These are phyloP conservation scores for Cryptosporidium muris DNA, from an alignment of 169 alveolate species.

Conservation along the genomic window DNA sequence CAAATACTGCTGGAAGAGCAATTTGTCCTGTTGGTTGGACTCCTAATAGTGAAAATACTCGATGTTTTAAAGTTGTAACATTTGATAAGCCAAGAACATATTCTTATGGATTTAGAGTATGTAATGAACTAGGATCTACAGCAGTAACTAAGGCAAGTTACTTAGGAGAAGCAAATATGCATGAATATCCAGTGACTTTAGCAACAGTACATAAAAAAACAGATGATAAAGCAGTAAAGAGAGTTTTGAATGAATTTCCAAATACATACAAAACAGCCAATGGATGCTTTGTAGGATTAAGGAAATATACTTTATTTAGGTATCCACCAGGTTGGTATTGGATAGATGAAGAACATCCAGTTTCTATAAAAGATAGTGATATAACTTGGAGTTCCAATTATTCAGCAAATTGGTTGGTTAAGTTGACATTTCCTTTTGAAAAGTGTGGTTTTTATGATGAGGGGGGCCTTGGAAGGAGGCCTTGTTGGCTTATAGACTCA, in stretches of 20 bases:
- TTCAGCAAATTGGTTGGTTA: constrained; percentile 60
- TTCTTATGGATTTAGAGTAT: constrained; percentile 53
- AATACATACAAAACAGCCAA: constrained; percentile 10
- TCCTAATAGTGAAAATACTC: constrained; percentile 35
- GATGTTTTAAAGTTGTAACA: constrained; percentile 47
- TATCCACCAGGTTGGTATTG: constrained; percentile 71
- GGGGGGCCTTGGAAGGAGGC: constrained; percentile 69
- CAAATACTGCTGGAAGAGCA: constrained; percentile 6
- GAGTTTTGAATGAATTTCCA: constrained; percentile 5
- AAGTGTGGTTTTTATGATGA: constrained; percentile 57
- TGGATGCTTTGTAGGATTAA: constrained; percentile 68
- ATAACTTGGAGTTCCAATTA: constrained; percentile 60
- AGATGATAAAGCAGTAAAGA: constrained; percentile 59
- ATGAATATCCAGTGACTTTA: constrained; percentile 54
- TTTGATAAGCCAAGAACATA: constrained; percentile 61
- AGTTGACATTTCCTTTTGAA: constrained; percentile 59
- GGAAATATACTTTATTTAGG: constrained; percentile 66
- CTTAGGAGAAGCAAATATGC: neutral
- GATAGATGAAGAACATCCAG: constrained; percentile 48
- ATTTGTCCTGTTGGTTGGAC: constrained; percentile 64
- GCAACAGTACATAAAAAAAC: constrained; percentile 54
- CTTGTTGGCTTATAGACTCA: constrained; percentile 69
- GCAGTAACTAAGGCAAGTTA: constrained; percentile 38
- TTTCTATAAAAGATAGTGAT: constrained; percentile 32
- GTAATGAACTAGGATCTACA: constrained; percentile 63